phyloP scores from a whole-genome alignment of 2,329 filamentous ascomycete species.

The Pseudophaeomoniella oleicola region DNA sequence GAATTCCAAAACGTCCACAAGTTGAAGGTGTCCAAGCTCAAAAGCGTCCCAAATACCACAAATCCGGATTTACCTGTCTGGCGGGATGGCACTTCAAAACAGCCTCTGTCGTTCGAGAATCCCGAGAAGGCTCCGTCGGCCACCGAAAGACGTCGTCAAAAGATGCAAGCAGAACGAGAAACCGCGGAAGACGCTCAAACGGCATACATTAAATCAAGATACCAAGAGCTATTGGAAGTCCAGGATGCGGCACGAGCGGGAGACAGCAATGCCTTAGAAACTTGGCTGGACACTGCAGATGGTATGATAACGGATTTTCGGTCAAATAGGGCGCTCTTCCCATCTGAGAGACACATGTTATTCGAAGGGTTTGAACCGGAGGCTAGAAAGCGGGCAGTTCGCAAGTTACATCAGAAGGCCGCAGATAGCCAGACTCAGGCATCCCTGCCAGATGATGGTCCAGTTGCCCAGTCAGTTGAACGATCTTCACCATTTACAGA shows the following conservation, averaged over 20 bases:
- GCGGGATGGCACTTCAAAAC: background rate
- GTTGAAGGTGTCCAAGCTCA: constrained; percentile 4
- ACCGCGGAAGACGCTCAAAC: constrained; percentile 10
- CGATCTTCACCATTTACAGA: background rate
- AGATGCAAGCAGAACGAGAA: constrained; percentile 18
- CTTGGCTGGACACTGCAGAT: constrained; percentile 45
- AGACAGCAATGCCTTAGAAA: constrained; percentile 33
- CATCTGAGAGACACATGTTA: constrained; percentile 33
- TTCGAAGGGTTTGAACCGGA: constrained; percentile 34
- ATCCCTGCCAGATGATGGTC: background rate
- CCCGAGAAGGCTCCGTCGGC: constrained; percentile 9
- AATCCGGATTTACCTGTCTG: background rate
- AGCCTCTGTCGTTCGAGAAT: background rate
- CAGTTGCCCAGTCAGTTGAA: background rate
- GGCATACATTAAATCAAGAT: constrained; percentile 29
- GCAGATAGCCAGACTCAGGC: constrained; percentile 15
- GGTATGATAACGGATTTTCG: constrained; percentile 46
- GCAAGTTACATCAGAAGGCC: constrained; percentile 3
- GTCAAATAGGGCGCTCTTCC: constrained; percentile 45
- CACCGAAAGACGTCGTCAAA: constrained; percentile 11
- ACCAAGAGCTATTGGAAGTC: constrained; percentile 31
- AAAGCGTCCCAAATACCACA: background rate
- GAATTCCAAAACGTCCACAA: constrained; percentile 11
- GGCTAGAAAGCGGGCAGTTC: constrained; percentile 18
- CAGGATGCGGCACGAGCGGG: constrained; percentile 33